Evolutionary conservation across 768 basidiomycete genomes (phyloP).

Genomic region (Cystobasidium onofrii): DNA sequence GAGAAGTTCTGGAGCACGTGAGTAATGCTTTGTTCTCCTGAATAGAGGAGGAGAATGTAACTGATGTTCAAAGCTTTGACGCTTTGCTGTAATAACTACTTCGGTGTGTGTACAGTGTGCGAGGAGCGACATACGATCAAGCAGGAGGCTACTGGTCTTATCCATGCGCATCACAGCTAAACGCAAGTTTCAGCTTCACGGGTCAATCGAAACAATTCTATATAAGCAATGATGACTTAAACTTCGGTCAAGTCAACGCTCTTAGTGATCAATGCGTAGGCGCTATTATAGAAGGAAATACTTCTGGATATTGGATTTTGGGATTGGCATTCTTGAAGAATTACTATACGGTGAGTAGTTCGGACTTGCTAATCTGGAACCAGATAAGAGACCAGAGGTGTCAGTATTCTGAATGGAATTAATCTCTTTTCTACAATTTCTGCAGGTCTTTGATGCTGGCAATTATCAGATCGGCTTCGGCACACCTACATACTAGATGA

Average conservation of each 20-base stretch:
- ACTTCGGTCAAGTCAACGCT: slow-evolving; percentile 17
- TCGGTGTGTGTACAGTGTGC: background rate
- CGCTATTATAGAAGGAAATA: slow-evolving; percentile 14
- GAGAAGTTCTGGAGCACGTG: slow-evolving; percentile 32
- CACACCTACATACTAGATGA: slow-evolving; percentile 5
- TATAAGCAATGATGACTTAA: slow-evolving; percentile 5
- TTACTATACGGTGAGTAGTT: slow-evolving; percentile 13
- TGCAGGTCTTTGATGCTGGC: slow-evolving; percentile 12
- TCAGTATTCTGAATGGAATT: background rate
- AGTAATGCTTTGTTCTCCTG: background rate
- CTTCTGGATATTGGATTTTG: slow-evolving; percentile 6
- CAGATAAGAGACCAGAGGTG: no score
- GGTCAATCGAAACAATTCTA: background rate
- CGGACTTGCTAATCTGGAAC: no score
- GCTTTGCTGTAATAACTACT: no score
- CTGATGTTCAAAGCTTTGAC: no score
- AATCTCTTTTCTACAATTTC: background rate
- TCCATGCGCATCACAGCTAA: slow-evolving; percentile 9
- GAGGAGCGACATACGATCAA: background rate
- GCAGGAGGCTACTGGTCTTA: slow-evolving; percentile 9
- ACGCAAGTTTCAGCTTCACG: background rate
- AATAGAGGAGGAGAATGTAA: no score
- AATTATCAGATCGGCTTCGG: slow-evolving; percentile 23
- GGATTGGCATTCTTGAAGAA: slow-evolving; percentile 24
- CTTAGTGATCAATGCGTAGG: slow-evolving; percentile 10